Conservation (phyloP, 192 early-diverging fungal species). For the Gamsiella multidivaricata region DNA sequence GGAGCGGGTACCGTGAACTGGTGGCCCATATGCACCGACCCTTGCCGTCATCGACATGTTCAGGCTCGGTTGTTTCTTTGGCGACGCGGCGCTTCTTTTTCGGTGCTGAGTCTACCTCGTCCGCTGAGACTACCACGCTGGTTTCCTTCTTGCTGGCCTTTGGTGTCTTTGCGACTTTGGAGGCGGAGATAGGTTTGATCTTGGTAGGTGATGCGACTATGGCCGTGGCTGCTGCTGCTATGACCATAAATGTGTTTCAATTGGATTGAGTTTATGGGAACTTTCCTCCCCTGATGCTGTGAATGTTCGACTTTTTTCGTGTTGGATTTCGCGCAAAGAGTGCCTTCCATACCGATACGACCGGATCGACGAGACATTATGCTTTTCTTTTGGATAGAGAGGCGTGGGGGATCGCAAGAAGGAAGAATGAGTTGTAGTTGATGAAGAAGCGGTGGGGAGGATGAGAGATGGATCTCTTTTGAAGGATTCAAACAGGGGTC, state of each 20-base stretch:
- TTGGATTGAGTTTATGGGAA: background rate
- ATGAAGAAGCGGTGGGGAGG: too few relatives aligned
- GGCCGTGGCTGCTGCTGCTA: background rate
- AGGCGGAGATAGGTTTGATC: background rate
- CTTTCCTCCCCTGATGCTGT: too few relatives aligned
- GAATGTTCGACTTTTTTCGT: background rate
- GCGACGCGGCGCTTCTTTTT: background rate
- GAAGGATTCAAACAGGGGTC: background rate
- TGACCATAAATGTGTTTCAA: background rate
- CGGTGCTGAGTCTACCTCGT: background rate
- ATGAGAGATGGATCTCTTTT: too few relatives aligned
- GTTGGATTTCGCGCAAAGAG: background rate
- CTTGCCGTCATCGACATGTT: constrained; percentile 20
- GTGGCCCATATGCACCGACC: constrained; percentile 34
- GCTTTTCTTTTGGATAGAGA: background rate
- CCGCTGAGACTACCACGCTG: background rate
- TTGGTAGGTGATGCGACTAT: background rate
- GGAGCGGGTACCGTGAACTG: constrained; percentile 26
- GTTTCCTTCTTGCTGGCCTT: background rate
- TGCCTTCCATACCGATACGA: constrained; percentile 19
- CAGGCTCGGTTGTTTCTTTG: background rate
- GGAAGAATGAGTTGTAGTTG: background rate
- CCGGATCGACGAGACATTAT: constrained; percentile 33
- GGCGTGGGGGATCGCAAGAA: background rate
- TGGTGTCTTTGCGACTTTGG: background rate